phyloP scores from a whole-genome alignment of 306 rosid genomes.

The Gastrolobium villosum region DNA sequence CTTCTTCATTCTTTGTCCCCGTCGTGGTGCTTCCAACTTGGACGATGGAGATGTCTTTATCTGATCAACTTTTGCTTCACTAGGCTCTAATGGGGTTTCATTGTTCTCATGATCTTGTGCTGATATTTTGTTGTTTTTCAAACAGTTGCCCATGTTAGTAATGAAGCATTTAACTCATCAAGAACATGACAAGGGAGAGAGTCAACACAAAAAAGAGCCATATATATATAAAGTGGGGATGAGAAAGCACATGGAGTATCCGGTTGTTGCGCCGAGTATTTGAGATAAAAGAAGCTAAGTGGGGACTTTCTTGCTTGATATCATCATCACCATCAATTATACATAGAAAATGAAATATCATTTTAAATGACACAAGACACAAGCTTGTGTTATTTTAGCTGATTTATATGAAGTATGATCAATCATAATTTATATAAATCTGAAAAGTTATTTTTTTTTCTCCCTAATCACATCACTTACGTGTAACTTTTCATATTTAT shows the following conservation, averaged over 20 bases:
- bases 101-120: conserved; percentile 55
- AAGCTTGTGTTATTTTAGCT: too few relatives aligned
- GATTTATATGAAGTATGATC: too few relatives aligned
- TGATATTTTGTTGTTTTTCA: conserved; percentile 56
- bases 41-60: conserved; percentile 3
- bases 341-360: too few relatives aligned
- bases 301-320: conserved; percentile 53
- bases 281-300: conserved; percentile 4
- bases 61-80: conserved; percentile 44
- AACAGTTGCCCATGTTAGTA: conserved; percentile 79
- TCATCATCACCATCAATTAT: conserved; percentile 23
- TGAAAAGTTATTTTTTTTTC: too few relatives aligned
- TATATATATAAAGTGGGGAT: conserved; percentile 28
- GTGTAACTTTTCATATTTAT: too few relatives aligned
- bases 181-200: conserved; percentile 9
- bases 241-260: conserved; percentile 76
- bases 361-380: too few relatives aligned
- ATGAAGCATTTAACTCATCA: neutral
- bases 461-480: too few relatives aligned
- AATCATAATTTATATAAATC: too few relatives aligned
- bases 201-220: neutral
- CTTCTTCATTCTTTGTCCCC: conserved; percentile 49
- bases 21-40: conserved; percentile 24
- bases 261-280: conserved; percentile 73
- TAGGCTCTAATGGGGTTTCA: conserved; percentile 6